These are phyloP conservation scores for Leptographium wingfieldii DNA, from an alignment of 2,329 filamentous ascomycete species.

Conservation along the genomic window DNA sequence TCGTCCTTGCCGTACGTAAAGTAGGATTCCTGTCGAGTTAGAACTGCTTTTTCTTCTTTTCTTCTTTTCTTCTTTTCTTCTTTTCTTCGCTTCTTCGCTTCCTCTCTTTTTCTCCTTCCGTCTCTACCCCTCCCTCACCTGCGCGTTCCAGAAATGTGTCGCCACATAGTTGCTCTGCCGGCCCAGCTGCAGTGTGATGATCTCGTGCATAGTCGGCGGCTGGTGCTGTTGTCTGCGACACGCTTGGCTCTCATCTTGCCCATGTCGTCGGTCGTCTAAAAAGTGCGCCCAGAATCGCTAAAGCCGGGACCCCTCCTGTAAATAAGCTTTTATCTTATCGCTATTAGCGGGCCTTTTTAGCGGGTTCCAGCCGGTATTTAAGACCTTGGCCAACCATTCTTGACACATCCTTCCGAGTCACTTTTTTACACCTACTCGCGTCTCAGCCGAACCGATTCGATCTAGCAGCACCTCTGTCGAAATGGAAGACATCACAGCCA, in stretches of 20 bases:
- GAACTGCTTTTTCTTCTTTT: too few relatives aligned
- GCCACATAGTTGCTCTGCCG: slow-evolving; percentile 86
- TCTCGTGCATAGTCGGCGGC: slow-evolving; percentile 63
- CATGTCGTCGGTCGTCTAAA: neutral
- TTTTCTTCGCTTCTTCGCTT: neutral
- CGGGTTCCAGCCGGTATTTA: neutral
- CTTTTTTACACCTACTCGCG: neutral
- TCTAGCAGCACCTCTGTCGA: neutral
- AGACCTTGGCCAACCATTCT: neutral
- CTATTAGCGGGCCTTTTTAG: neutral
- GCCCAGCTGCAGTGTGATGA: slow-evolving; percentile 86
- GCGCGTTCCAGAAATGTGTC: slow-evolving; percentile 95
- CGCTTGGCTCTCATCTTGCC: neutral
- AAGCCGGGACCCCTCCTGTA: neutral
- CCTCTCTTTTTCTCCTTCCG: neutral
- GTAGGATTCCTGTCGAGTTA: slow-evolving; percentile 68
- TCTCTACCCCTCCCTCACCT: slow-evolving; percentile 38
- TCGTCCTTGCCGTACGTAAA: slow-evolving; percentile 67
- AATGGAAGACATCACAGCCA: slow-evolving; percentile 10
- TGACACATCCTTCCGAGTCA: neutral
- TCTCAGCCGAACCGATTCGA: neutral
- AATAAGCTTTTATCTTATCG: neutral
- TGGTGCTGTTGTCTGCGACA: neutral
- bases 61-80: neutral
- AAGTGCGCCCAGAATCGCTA: neutral